Conservation (phyloP, 2,329 filamentous ascomycete species). For the Daldinia sp. region DNA sequence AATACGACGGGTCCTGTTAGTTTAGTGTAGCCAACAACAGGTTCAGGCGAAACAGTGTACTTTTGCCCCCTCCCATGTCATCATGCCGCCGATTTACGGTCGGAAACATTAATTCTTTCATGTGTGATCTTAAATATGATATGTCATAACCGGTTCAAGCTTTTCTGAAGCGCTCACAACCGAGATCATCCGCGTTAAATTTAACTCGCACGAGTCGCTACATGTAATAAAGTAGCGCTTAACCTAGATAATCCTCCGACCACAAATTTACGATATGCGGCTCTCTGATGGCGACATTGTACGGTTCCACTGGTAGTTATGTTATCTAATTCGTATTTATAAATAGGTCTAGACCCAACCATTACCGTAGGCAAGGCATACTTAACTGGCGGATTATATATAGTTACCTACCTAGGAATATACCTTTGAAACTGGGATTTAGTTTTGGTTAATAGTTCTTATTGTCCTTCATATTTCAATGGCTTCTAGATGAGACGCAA, state of each 20-base stretch:
- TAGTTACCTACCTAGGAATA: no score
- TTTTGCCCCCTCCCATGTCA: not conserved
- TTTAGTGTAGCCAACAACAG: not conserved
- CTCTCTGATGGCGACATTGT: not conserved
- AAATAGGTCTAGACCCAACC: not conserved
- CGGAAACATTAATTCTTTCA: not conserved
- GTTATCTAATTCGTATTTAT: not conserved
- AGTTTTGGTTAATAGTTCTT: not conserved
- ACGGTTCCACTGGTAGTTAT: not conserved
- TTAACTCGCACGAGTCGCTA: not conserved
- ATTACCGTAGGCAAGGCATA: not conserved
- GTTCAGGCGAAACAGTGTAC: not conserved
- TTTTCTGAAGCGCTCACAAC: not conserved
- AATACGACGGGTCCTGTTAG: slow-evolving; percentile 5
- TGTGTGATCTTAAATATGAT: not conserved
- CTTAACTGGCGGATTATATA: not conserved
- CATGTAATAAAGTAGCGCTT: not conserved
- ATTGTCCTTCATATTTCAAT: not conserved
- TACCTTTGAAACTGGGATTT: not conserved
- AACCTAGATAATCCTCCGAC: not conserved
- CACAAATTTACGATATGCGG: not conserved
- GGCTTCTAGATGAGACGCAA: not conserved
- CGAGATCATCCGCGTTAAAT: not conserved
- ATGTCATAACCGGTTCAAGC: not conserved
- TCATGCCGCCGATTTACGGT: not conserved